These are phyloP conservation scores for Podaxis carcinomalis DNA, from an alignment of 768 basidiomycete genomes.

Conservation along the genomic window DNA sequence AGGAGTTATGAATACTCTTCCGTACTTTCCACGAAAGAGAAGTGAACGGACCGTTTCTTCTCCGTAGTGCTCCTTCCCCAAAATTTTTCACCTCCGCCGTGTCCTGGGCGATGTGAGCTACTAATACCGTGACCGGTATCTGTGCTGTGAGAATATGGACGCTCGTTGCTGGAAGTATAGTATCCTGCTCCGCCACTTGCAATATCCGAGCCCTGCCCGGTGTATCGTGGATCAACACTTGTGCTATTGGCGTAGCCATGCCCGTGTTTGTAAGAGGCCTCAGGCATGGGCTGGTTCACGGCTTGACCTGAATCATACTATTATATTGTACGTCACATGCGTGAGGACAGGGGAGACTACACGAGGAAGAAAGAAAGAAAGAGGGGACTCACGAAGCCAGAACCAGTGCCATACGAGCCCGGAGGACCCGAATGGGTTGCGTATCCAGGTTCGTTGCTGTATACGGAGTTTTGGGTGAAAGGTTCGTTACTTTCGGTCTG, in stretches of 20 bases:
- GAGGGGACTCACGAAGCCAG: background rate
- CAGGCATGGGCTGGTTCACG: background rate
- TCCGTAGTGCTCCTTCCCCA: background rate
- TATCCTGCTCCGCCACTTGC: no score
- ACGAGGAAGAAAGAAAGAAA: background rate
- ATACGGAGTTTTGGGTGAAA: background rate
- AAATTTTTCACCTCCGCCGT: background rate
- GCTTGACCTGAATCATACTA: background rate
- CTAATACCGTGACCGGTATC: background rate
- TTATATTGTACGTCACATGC: background rate
- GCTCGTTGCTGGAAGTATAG: no score
- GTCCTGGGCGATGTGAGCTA: background rate
- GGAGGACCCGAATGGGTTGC: background rate
- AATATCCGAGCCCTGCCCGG: background rate
- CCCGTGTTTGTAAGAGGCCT: background rate
- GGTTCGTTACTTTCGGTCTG: background rate
- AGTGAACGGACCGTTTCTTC: slow-evolving; percentile 4
- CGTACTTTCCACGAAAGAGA: background rate
- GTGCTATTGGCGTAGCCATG: background rate
- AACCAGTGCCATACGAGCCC: background rate
- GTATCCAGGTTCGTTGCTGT: background rate
- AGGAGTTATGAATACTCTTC: background rate
- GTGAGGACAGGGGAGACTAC: background rate
- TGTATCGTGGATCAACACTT: background rate
- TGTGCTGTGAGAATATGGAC: background rate